phyloP scores from a whole-genome alignment of 345 rosid species.

The Eucalyptus microcorys region DNA sequence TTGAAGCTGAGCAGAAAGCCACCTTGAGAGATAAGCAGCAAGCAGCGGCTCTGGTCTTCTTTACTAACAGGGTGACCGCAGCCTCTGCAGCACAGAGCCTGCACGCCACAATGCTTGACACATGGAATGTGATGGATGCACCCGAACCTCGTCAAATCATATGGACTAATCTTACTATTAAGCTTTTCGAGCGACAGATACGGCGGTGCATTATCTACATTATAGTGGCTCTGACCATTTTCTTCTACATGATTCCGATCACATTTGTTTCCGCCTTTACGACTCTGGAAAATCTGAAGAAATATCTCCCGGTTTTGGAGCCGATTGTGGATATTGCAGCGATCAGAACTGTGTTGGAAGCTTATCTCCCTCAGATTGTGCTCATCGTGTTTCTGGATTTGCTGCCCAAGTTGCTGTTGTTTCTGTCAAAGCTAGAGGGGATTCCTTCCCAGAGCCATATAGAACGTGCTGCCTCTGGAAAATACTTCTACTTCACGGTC shows the following conservation, averaged over 20 bases:
- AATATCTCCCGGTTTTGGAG: conserved; percentile 57
- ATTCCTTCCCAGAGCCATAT: conserved; percentile 65
- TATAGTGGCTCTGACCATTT: conserved; percentile 51
- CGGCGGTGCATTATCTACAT: conserved; percentile 38
- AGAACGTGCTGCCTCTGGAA: conserved; percentile 76
- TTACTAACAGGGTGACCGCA: conserved; percentile 50
- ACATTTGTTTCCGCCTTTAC: conserved; percentile 58
- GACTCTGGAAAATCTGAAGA: conserved; percentile 62
- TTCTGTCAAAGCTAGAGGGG: conserved; percentile 79
- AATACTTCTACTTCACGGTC: conserved; percentile 65
- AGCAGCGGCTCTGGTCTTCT: conserved; percentile 64
- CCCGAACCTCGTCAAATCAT: conserved; percentile 60
- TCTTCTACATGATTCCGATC: conserved; percentile 87
- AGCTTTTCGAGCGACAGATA: conserved; percentile 29
- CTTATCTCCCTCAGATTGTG: conserved; percentile 85
- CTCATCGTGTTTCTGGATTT: conserved; percentile 53
- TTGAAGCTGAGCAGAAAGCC: conserved; percentile 66
- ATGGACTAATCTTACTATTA: conserved; percentile 59
- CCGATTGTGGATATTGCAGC: conserved; percentile 23
- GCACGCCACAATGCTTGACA: conserved; percentile 55
- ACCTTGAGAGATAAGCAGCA: conserved; percentile 74
- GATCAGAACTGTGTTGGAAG: conserved; percentile 54
- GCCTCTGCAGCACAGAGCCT: conserved; percentile 75
- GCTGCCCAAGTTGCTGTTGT: conserved; percentile 66
- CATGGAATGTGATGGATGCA: conserved; percentile 60